Evolutionary conservation across 2,329 filamentous ascomycete genomes (phyloP).

Genomic region (Bipolaris victoriae): DNA sequence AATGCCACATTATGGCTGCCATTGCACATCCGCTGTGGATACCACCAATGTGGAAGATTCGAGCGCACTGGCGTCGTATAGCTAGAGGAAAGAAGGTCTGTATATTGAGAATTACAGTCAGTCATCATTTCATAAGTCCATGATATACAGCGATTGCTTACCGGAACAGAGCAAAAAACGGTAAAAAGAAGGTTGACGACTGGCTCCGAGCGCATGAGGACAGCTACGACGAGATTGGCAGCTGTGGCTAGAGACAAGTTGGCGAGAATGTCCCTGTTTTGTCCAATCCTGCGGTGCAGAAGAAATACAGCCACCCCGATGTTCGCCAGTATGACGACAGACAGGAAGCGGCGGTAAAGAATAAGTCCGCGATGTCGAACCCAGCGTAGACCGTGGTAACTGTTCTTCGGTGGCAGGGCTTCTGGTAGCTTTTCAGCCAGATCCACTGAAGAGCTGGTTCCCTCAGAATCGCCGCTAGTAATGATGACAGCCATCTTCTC

Average conservation of each 20-base stretch:
- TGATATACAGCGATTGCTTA: conserved; percentile 3
- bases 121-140: neutral
- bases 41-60: conserved; percentile 47
- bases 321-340: conserved; percentile 36
- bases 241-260: conserved; percentile 45
- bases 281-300: conserved; percentile 27
- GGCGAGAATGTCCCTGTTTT: conserved; percentile 28
- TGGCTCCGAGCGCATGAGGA: conserved; percentile 46
- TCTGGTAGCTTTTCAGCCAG: conserved; percentile 22
- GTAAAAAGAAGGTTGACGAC: conserved; percentile 48
- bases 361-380: conserved; percentile 42
- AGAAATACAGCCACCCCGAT: conserved; percentile 33
- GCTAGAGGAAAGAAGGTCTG: conserved; percentile 31
- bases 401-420: conserved; percentile 34
- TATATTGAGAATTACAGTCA: neutral
- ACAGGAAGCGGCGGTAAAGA: conserved; percentile 41
- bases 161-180: conserved; percentile 43
- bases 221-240: conserved; percentile 42
- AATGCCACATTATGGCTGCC: conserved; percentile 51
- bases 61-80: conserved; percentile 41
- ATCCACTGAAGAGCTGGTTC: conserved; percentile 14
- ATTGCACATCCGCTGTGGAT: conserved; percentile 48
- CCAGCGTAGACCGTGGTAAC: conserved; percentile 40
- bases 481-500: conserved; percentile 16
- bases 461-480: conserved; percentile 22